Evolutionary conservation across 1,284 basidiomycete species (phyloP).

Genomic region (Trichosporon sp.): DNA sequence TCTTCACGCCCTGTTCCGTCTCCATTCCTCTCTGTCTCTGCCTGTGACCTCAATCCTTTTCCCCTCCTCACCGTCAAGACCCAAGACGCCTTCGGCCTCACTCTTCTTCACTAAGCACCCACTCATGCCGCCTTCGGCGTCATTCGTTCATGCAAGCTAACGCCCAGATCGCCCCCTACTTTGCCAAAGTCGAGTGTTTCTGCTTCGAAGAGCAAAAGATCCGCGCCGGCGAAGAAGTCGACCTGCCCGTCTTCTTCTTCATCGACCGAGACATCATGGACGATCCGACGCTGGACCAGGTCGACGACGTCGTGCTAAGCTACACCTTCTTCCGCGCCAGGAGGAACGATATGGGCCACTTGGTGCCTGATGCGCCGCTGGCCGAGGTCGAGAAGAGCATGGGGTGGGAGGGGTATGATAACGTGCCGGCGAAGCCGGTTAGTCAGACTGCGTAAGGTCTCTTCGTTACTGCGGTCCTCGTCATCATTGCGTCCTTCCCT

Average conservation of each 20-base stretch:
- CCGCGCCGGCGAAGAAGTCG: slow-evolving; percentile 91
- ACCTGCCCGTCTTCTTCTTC: slow-evolving; percentile 97
- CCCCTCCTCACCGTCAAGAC: too few relatives aligned
- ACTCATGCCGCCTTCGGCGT: too few relatives aligned
- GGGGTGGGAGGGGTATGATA: slow-evolving; percentile 54
- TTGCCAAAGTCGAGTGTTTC: slow-evolving; percentile 99
- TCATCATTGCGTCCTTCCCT: too few relatives aligned
- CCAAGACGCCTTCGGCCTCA: too few relatives aligned
- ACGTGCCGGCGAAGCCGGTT: slow-evolving; percentile 13
- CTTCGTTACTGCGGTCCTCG: too few relatives aligned
- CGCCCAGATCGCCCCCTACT: slow-evolving; percentile 89
- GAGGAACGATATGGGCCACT: slow-evolving; percentile 69
- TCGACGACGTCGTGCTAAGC: slow-evolving; percentile 87
- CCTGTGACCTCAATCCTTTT: too few relatives aligned
- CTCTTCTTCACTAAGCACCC: too few relatives aligned
- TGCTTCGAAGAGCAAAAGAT: slow-evolving; percentile 99
- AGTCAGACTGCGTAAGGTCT: too few relatives aligned
- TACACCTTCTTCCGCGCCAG: slow-evolving; percentile 95
- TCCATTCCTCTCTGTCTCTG: too few relatives aligned
- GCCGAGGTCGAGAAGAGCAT: slow-evolving; percentile 67
- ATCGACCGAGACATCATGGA: slow-evolving; percentile 95
- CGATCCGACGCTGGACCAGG: slow-evolving; percentile 75
- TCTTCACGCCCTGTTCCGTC: too few relatives aligned
- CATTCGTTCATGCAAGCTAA: too few relatives aligned
- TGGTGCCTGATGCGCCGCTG: slow-evolving; percentile 79